A percentile compares a stretch with the other conserved stretches of the same genome.
Evolutionary conservation across 768 basidiomycete species (phyloP).

Genomic region (Melanogaster broomeanus): DNA sequence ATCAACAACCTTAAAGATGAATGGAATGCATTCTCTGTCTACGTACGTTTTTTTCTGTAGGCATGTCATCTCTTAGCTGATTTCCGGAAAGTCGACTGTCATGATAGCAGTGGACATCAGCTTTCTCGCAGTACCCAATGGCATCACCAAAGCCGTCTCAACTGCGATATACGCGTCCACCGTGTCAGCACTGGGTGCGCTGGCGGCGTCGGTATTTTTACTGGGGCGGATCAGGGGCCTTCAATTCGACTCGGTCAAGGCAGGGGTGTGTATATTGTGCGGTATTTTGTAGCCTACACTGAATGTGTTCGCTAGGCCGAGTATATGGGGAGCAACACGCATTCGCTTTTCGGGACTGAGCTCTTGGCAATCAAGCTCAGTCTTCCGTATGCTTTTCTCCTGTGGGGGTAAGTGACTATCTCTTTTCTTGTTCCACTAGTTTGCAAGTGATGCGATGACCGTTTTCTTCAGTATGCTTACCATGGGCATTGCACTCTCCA

Average conservation of each 20-base stretch:
- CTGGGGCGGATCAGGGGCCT: conserved; percentile 37
- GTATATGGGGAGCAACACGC: conserved; percentile 22
- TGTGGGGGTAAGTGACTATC: conserved; percentile 29
- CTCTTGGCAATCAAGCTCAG: conserved; percentile 33
- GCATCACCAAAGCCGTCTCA: conserved; percentile 25
- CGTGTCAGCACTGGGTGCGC: conserved; percentile 35
- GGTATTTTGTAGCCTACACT: neutral
- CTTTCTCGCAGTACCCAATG: conserved; percentile 53
- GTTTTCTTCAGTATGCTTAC: conserved; percentile 23
- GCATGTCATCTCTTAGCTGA: neutral
- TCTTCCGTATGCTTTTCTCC: conserved; percentile 33
- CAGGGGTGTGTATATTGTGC: conserved; percentile 25
- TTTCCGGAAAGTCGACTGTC: conserved; percentile 43
- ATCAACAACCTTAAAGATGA: conserved; percentile 44
- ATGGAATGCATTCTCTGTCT: conserved; percentile 50
- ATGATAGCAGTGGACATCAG: conserved; percentile 55
- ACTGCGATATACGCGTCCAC: conserved; percentile 43
- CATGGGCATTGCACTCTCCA: conserved; percentile 25
- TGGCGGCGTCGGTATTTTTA: conserved; percentile 37
- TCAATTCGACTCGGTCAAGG: conserved; percentile 19
- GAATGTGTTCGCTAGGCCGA: conserved; percentile 13
- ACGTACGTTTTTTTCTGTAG: conserved; percentile 33
- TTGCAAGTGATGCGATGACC: neutral
- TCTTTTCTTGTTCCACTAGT: neutral
- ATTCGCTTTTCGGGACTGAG: conserved; percentile 23